Base-by-base conservation (phyloP, 2,329 filamentous ascomycete genomes). In the Colletotrichum agaves region DNA sequence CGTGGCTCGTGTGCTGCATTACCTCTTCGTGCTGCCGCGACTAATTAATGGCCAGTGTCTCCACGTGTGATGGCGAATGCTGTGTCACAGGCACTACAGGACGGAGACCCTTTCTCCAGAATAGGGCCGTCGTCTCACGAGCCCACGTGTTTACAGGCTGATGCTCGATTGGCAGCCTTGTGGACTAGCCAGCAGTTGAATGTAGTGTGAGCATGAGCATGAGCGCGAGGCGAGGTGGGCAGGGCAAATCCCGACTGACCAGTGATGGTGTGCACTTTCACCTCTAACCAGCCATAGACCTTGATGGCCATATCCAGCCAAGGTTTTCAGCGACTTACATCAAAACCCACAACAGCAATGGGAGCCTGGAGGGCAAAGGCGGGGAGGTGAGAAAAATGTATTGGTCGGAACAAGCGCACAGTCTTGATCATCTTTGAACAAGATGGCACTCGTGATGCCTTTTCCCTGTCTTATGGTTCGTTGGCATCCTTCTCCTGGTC, bases 111-210 rank as follows among this genome's bases (percentile, higher is more conserved):
- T 47, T 46, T 39, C 13, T 23, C 10, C 21, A 10, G 44, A 19
- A 27, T 33, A 27, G 33, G 47, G 33, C 15, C 55, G 64, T 60
- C 41, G 47, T 59, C 17, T 11, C 19, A 53, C 23, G 19, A 60
- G n/a, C 46, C 47, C 64, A 67, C 65, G 65, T 67, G 65, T 55
- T n/a, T 39, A 31, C 43, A 46, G 23, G 19, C 47, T 44, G 53
- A 46, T 17, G 47, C 65, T 67, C 65, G 61, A 67, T 67, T 67
- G 65, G 65, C 53, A 67, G 65, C 65, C 65, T 60, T 65, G 61
- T 67, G 61, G 61, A 57, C 61, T 57, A 41, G 44, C 23, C 41
- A 46, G 12, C 44, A 50, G 53, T 50, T 47, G 41, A n/a, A n/a
- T n/a, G n/a, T n/a, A n/a, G n/a, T 27, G 27, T 27, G 27, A 27